Evolutionary conservation across 768 basidiomycete species (phyloP), one percentile per base, ranked within the genome.

Genomic region (Tylopilus rubrobrunneus): DNA sequence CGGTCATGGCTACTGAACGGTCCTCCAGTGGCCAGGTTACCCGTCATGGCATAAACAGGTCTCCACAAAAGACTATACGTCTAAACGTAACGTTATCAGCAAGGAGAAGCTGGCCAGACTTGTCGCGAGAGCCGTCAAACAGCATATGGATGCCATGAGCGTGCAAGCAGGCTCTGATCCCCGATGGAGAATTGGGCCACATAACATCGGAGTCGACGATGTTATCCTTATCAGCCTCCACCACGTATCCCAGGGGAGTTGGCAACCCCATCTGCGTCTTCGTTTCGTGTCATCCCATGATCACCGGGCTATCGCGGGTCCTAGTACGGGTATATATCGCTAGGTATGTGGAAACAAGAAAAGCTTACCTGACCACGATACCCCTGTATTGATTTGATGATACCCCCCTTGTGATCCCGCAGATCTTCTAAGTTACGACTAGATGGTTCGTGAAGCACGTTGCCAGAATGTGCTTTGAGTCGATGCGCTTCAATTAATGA

Each of bases 191-290:
- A 41, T 66, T 11, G 62, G 65, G 10, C 37, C 51, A 0, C 17
- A 8, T 4, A 25, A 29, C 4, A 57, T 63, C 21, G 42, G 4
- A 10, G 36, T 53, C 4, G 55, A 62, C 4, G 55, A 64, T 21
- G 14, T 62, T 37, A 70, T 83, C 45, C 81, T 90, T 41, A 83
- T 89, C 58, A 84, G 85, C 59, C 78, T 89, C 40, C 86, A 88
- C 68, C 87, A 89, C 56, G 86, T 89, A 46, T 87, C 86, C 8
- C 79, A 85, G 70, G 87, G 87, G 15, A 84, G 83, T 59, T 89
- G 87, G 86, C 87, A 89, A 58, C 86, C 85, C 10, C 85, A 87
- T 51, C 63, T 89, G 31, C 77, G 84, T 64, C 76, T 89, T 21
- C 49, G 2, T 19, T 7, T 19, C 39, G 36, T 12, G 19, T 15